Evolutionary conservation across 306 rosid genomes (phyloP), one percentile per base, ranked within the genome.

Genomic region (Acacia confusa): DNA sequence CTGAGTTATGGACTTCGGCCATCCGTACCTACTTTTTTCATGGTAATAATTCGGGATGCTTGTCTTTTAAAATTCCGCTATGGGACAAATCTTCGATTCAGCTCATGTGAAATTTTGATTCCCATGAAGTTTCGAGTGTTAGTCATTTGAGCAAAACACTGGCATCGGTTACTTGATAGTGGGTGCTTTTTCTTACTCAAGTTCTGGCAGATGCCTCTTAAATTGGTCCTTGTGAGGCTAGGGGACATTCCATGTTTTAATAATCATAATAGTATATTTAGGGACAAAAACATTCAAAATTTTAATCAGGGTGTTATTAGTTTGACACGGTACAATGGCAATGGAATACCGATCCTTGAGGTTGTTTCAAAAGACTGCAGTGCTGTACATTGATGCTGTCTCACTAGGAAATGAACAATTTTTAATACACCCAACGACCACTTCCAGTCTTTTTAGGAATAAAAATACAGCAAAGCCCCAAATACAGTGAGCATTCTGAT

Each of bases 11-110:
- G 75, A 78, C 73, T 77, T 20, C 11, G 60, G 60, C 60, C 60
- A 53, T 53, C 27, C 11, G 6, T 34, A 25, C 52, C 32, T 52
- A 0, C 8, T 77, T 69, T 78, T 40, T 52, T 63, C 22, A 27
- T 41, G 15, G 66, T 67, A 47, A 78, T 71, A 47, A 78, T 63
- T 75, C 61, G 61, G 75, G 40, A 71, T 75, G 85, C 16, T 77
- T 70, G 75, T 74, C 68, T 61, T 79, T 69, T 57, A 53, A 76
- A 58, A 68, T 63, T 81, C n/a, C 27, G n/a, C 40, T 75, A 63
- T 72, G 60, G 60, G 61, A 70, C 75, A 70, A 80, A 63, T 77
- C 32, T 48, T 60, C 19, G 66, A 68, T 80, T 77, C 75, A 45
- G 53, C 68, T 50, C 67, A 43, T 83, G 17, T 72, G 58, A 55